Percentiles rank a stretch among this genome's conserved stretches.
phyloP scores from a whole-genome alignment of 192 early-diverging fungal genomes.

The Podila horticola region DNA sequence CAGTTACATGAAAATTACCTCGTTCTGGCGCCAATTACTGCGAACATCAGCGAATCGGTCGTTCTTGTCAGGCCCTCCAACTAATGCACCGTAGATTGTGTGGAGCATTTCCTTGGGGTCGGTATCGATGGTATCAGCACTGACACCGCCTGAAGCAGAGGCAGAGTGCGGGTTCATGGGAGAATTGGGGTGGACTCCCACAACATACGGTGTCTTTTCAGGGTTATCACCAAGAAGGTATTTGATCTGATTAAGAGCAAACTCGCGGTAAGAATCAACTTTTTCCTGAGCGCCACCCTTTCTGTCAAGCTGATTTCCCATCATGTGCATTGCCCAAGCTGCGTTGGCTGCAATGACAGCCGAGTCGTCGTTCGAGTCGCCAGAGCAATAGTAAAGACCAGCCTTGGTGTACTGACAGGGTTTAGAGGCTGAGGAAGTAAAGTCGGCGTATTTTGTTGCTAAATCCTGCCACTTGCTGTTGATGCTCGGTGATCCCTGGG shows the following conservation, averaged over 20 bases:
- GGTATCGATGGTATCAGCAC: conserved; percentile 48
- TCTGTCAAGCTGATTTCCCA: conserved; percentile 45
- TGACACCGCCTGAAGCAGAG: conserved; percentile 61
- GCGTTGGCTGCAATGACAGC: conserved; percentile 46
- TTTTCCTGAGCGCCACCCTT: conserved; percentile 17
- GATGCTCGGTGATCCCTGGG: conserved; percentile 19
- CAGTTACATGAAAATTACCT: conserved; percentile 38
- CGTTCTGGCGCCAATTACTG: conserved; percentile 56
- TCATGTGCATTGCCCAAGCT: conserved; percentile 41
- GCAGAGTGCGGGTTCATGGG: conserved; percentile 69
- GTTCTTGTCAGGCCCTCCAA: conserved; percentile 65
- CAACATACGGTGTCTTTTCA: conserved; percentile 62
- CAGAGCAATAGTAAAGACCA: conserved; percentile 50
- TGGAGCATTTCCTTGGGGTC: conserved; percentile 43
- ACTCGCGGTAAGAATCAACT: conserved; percentile 21
- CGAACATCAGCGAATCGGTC: conserved; percentile 62
- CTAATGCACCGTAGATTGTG: conserved; percentile 64
- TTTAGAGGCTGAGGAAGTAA: conserved; percentile 21
- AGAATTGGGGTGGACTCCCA: conserved; percentile 67
- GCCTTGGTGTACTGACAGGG: conserved; percentile 55
- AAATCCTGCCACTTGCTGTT: conserved; percentile 42
- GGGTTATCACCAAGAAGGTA: conserved; percentile 67
- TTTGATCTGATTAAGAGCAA: conserved; percentile 57
- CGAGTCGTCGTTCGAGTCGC: conserved; percentile 41
- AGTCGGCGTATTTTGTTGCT: conserved; percentile 51